These are phyloP conservation scores for Suillus subalutaceus DNA, from an alignment of 768 basidiomycete species.

Conservation along the genomic window DNA sequence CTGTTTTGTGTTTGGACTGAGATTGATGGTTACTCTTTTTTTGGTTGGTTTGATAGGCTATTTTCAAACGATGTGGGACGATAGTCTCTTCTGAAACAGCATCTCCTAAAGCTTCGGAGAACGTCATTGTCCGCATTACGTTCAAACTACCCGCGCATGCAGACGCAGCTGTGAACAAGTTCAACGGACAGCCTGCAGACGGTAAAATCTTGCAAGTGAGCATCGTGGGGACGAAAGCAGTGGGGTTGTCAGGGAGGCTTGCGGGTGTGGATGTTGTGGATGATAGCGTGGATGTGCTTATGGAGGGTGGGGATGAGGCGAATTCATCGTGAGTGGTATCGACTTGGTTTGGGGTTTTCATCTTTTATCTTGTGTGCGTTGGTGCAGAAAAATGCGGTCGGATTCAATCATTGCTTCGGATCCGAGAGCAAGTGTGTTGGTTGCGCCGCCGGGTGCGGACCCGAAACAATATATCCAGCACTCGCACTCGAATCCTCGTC, in stretches of 20 bases:
- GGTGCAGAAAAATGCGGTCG: slow-evolving; percentile 79
- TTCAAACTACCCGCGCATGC: slow-evolving; percentile 70
- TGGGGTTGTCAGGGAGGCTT: slow-evolving; percentile 59
- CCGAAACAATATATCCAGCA: slow-evolving; percentile 50
- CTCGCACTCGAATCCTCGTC: slow-evolving; percentile 17
- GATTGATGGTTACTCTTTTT: neutral
- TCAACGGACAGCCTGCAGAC: slow-evolving; percentile 81
- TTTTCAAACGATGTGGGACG: slow-evolving; percentile 79
- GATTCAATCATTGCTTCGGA: slow-evolving; percentile 64
- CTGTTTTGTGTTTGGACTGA: neutral
- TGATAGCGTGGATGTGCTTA: slow-evolving; percentile 53
- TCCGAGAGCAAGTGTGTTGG: slow-evolving; percentile 68
- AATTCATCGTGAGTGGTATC: slow-evolving; percentile 53
- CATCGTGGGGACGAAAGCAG: slow-evolving; percentile 60
- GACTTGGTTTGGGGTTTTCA: neutral
- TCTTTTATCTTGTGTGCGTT: neutral
- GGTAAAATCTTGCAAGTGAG: slow-evolving; percentile 71
- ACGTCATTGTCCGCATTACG: slow-evolving; percentile 68
- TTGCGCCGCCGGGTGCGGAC: slow-evolving; percentile 69
- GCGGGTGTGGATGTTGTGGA: slow-evolving; percentile 53
- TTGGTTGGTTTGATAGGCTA: slow-evolving; percentile 44
- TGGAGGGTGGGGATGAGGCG: slow-evolving; percentile 44
- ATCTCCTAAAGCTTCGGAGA: slow-evolving; percentile 24
- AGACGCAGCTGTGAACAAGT: slow-evolving; percentile 68
- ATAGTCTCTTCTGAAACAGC: slow-evolving; percentile 47